These are phyloP conservation scores for Mycena filopes DNA, from an alignment of 768 basidiomycete species.

Conservation along the genomic window DNA sequence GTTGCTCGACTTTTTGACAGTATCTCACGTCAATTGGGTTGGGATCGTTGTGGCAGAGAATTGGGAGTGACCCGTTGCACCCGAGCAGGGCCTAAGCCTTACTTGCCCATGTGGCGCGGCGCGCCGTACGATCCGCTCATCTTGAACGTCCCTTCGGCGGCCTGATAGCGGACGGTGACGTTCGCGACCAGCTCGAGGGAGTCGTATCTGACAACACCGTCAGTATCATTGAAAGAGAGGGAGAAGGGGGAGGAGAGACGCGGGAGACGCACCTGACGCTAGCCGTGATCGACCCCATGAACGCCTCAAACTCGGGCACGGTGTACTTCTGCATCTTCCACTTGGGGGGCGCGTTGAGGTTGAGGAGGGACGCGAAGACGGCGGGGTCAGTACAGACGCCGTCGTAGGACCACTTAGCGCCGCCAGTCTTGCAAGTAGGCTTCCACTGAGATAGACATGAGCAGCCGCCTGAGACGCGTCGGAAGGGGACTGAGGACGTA, in stretches of 20 bases:
- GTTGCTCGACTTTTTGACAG: too few species aligned
- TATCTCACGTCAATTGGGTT: too few species aligned
- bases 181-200: constrained; percentile 47
- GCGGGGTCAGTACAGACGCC: constrained; percentile 53
- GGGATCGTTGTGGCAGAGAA: too few species aligned
- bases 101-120: constrained; percentile 21
- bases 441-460: constrained; percentile 44
- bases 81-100: neutral
- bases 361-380: constrained; percentile 51
- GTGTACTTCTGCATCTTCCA: constrained; percentile 53
- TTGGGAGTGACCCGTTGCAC: too few species aligned
- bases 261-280: constrained; percentile 44
- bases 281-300: constrained; percentile 41
- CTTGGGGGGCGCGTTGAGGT: constrained; percentile 47
- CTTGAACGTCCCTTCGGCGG: constrained; percentile 57
- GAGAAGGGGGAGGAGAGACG: neutral
- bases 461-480: neutral
- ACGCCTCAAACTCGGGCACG: constrained; percentile 37
- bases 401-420: constrained; percentile 54
- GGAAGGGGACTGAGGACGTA: constrained; percentile 30
- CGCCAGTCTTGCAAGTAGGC: constrained; percentile 49
- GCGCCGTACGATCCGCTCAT: constrained; percentile 56
- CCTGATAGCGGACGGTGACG: constrained; percentile 52
- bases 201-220: too few species aligned
- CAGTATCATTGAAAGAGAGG: too few species aligned